Base-by-base conservation (phyloP, 139 green algal genomes). In the Picochlorum sp. region DNA sequence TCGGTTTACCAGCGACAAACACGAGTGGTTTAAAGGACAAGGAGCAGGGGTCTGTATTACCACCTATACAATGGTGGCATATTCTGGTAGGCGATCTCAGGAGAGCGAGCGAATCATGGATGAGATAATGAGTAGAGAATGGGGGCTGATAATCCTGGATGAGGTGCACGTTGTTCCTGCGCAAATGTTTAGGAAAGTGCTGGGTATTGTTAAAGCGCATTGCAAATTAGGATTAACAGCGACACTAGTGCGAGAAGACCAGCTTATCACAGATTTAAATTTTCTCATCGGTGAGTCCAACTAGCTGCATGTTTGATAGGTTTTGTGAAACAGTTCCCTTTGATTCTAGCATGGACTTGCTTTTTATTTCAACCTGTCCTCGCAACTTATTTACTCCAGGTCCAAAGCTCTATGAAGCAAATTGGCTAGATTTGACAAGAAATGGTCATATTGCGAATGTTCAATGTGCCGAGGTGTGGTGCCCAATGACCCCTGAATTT, bases 331-430 rank as follows among this genome's bases (percentile, higher is more conserved):
- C 10, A 29, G 9, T 29, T 55, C 33, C 10, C 9, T 29, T 26
- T 55, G 9, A 12, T 39, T n/a, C 16, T 57, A 16, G 26, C 49
- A 57, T 24, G 49, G 49, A 16, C 49, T 33, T 24, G 49, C 18
- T 33, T n/a, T n/a, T n/a, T n/a, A n/a, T n/a, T n/a, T n/a, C n/a
- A 18, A 18, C 39, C 39, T 47, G 18, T 47, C 18, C 39, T 47
- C 33, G 32, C 18, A n/a, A 18, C 18, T 18, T 47, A 9, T 16
- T 10, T 26, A 37, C 3, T 59, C n/a, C n/a, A 80, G 74, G 86
- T 18, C 87, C 91, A 57, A 96, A 98, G 80, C 84, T 99, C 65
- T 99, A 98, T 57, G 93, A 99, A 72, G 93, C 93, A 60, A 98
- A 98, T 75, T 99, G 93, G 93, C 79, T 98, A 57, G 93, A 99